Percentiles rank a stretch among this genome's conserved stretches.
These are phyloP conservation scores for Breynia disticha DNA, from an alignment of 441 rosid species.

Conservation along the genomic window DNA sequence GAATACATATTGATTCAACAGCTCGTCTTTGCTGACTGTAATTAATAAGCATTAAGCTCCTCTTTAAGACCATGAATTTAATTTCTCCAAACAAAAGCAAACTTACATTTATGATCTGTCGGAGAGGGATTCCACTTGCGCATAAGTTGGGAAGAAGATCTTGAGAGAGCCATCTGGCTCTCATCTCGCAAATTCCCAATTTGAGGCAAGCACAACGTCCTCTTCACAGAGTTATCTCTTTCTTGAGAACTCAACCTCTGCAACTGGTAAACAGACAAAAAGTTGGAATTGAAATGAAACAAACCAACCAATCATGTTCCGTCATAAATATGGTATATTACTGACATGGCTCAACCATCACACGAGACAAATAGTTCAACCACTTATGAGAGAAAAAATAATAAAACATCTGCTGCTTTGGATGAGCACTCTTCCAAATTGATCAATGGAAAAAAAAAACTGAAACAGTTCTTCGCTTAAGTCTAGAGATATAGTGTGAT, in stretches of 20 bases:
- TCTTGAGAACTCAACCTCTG: constrained; percentile 80
- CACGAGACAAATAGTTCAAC: neutral
- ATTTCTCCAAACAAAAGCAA: neutral
- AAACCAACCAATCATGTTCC: neutral
- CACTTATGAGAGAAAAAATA: neutral
- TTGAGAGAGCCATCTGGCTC: constrained; percentile 41
- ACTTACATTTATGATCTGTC: constrained; percentile 51
- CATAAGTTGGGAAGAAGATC: constrained; percentile 36
- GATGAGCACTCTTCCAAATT: no score
- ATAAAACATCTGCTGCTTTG: neutral
- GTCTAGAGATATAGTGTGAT: no score
- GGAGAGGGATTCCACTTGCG: constrained; percentile 58
- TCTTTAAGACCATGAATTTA: neutral
- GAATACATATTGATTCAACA: neutral
- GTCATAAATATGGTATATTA: neutral
- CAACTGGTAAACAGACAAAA: constrained; percentile 12
- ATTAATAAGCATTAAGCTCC: neutral
- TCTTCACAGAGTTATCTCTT: constrained; percentile 41
- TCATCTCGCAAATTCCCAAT: constrained; percentile 50
- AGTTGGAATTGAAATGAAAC: neutral
- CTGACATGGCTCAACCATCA: neutral
- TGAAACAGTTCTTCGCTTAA: no score
- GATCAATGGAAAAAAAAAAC: no score
- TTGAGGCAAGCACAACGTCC: constrained; percentile 39
- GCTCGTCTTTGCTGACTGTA: neutral